Base-by-base conservation (phyloP, 805 yeast genomes). In the Wickerhamomyces sydowiorum region DNA sequence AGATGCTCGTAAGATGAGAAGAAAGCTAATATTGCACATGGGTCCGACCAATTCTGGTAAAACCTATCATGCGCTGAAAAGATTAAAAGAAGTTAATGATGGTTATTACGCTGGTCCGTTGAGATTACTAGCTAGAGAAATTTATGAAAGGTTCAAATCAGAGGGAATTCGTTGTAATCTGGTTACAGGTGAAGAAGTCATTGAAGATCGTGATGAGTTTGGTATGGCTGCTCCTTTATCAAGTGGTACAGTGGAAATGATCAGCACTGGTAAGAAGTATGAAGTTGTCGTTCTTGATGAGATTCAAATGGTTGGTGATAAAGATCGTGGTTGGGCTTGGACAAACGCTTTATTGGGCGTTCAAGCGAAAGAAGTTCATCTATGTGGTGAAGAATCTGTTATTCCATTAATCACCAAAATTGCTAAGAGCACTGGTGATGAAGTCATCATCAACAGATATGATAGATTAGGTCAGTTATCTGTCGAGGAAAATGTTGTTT, bases 41-140 rank as follows among this genome's bases (percentile, higher is more conserved):
- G 99, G 99, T 0, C 99, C 99, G 1, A 93, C 99, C 0, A 93
- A 93, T 60, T 82, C 93, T 50, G 99, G 99, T 12, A 93, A 93
- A 56, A 93, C 98, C 0, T 86, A 86, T 57, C 74, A 76, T 37
- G 96, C 98, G 0, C 65, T 93, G 36, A 71, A 83, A 52, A 72
- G 78, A 42, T 69, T 93, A 38, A 80, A 80, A 51, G 54, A 61
- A 18, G 79, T 88, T 14, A 70, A 78, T 25, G 72, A 80, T 17
- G 99, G 99, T 0, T 86, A 84, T 50, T 93, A 82, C 62, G 98
- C 98, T 0, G 98, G 98, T 1, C 99, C 99, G 0, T 66, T 93
- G 37, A 70, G 99, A 46, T 69, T 93, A 42, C 68, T 93, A 40
- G 99, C 98, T 0, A 69, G 97, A 46, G 99, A 93, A 59, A 80